A percentile compares a stretch with the other conserved stretches of the same genome.
phyloP scores from a whole-genome alignment of 108 stramenopile species.

The Nitzschia putrida region DNA sequence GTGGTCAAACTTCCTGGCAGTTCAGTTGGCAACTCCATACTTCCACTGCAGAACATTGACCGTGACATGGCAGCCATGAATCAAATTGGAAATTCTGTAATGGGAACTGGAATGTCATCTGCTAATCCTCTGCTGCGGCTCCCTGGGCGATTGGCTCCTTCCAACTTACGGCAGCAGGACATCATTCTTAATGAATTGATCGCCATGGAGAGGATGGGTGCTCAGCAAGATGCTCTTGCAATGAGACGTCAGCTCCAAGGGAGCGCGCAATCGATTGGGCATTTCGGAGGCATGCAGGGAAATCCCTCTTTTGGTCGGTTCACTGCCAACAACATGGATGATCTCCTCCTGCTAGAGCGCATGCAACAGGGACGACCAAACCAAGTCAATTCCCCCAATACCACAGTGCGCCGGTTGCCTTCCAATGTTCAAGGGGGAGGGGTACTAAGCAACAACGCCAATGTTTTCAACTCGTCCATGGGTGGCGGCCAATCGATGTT shows the following conservation, averaged over 20 bases:
- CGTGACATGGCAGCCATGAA: neutral
- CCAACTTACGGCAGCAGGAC: neutral
- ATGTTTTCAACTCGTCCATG: neutral
- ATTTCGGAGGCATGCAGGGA: neutral
- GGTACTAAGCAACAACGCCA: neutral
- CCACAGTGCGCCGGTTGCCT: neutral
- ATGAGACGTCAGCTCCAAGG: slow-evolving; percentile 1
- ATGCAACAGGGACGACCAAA: neutral
- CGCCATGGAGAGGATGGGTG: neutral
- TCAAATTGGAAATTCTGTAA: neutral
- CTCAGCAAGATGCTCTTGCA: neutral
- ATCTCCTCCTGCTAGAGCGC: neutral
- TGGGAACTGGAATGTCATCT: neutral
- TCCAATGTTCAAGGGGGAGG: neutral
- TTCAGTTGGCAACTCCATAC: neutral
- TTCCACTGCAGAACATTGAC: neutral
- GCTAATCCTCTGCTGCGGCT: slow-evolving; percentile 4
- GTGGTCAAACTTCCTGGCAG: neutral
- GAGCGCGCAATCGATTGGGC: neutral
- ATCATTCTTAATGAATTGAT: neutral
- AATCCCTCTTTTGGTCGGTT: neutral
- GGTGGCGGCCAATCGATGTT: neutral
- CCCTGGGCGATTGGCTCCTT: neutral
- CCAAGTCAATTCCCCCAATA: neutral
- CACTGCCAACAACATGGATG: neutral